A percentile compares a stretch with the other conserved stretches of the same genome.
Evolutionary conservation across 805 yeast species (phyloP).

Genomic region (Lipomyces lipofer): DNA sequence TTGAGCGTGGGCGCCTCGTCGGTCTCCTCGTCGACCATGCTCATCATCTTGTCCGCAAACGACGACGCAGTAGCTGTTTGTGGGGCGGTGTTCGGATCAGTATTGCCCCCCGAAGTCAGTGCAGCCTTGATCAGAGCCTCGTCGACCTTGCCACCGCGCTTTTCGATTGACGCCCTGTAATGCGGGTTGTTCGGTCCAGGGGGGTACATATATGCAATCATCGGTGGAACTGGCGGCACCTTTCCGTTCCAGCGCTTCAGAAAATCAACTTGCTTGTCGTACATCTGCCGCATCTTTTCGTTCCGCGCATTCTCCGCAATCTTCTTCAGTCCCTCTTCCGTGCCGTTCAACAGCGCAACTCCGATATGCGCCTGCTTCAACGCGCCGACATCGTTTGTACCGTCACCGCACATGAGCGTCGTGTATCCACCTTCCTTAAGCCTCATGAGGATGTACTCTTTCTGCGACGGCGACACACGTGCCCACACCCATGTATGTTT

Average conservation of each 20-base stretch:
- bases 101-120: constrained; percentile 28
- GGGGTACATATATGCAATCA: constrained; percentile 93
- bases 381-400: constrained; percentile 99
- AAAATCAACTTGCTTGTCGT: constrained; percentile 79
- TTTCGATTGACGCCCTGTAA: constrained; percentile 80
- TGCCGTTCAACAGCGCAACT: constrained; percentile 95
- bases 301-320: constrained; percentile 76
- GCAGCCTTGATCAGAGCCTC: constrained; percentile 56
- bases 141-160: constrained; percentile 74
- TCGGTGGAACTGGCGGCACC: constrained; percentile 75
- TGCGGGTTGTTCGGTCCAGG: constrained; percentile 92
- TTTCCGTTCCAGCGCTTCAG: constrained; percentile 70
- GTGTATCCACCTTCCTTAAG: constrained; percentile 86
- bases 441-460: constrained; percentile 82
- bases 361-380: constrained; percentile 98
- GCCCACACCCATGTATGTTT: constrained; percentile 96
- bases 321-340: constrained; percentile 89
- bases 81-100: constrained; percentile 6
- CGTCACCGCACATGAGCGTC: constrained; percentile 99
- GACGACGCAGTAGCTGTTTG: constrained; percentile 44
- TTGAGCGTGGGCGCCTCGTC: constrained; percentile 91
- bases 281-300: constrained; percentile 63
- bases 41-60: constrained; percentile 66
- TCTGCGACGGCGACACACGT: constrained; percentile 94
- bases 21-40: constrained; percentile 56